phyloP scores from a whole-genome alignment of 805 yeast species.

The Wickerhamiella domercqiae region DNA sequence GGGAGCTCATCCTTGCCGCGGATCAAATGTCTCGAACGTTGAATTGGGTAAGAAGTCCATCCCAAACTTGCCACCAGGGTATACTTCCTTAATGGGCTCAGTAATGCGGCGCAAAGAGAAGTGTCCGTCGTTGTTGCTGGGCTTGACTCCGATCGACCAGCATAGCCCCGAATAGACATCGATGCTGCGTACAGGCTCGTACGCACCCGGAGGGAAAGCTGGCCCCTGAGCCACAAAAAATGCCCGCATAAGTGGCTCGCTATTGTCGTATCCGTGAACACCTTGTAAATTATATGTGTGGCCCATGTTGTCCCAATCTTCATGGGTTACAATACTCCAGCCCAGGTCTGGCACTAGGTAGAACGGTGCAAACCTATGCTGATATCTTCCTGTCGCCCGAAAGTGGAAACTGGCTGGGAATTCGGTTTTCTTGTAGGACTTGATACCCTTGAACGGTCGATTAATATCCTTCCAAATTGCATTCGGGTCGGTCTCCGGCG shows the following conservation, averaged over 20 bases:
- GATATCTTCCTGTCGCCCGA: constrained; percentile 25
- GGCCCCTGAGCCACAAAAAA: constrained; percentile 73
- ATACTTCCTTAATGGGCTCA: constrained; percentile 19
- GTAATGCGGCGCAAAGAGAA: constrained; percentile 16
- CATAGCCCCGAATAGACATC: constrained; percentile 66
- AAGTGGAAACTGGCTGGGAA: constrained; percentile 40
- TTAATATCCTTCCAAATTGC: neutral
- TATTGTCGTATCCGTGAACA: constrained; percentile 72
- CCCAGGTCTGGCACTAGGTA: constrained; percentile 81
- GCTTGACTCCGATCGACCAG: constrained; percentile 35
- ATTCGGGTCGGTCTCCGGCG: neutral
- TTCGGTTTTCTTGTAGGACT: constrained; percentile 39
- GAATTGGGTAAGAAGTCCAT: constrained; percentile 19
- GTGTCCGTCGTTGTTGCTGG: constrained; percentile 44
- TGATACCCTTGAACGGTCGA: constrained; percentile 7
- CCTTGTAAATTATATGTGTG: constrained; percentile 50
- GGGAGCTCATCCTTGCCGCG: no score
- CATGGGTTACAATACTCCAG: constrained; percentile 51
- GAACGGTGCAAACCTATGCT: constrained; percentile 61
- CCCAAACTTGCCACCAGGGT: constrained; percentile 23
- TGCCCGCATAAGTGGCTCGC: constrained; percentile 69
- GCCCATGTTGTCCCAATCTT: constrained; percentile 35
- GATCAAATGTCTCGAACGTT: constrained; percentile 19
- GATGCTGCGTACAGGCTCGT: constrained; percentile 53
- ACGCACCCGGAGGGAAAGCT: constrained; percentile 34